Conservation (phyloP, 306 rosid genomes). For the Trifolium fragiferum region DNA sequence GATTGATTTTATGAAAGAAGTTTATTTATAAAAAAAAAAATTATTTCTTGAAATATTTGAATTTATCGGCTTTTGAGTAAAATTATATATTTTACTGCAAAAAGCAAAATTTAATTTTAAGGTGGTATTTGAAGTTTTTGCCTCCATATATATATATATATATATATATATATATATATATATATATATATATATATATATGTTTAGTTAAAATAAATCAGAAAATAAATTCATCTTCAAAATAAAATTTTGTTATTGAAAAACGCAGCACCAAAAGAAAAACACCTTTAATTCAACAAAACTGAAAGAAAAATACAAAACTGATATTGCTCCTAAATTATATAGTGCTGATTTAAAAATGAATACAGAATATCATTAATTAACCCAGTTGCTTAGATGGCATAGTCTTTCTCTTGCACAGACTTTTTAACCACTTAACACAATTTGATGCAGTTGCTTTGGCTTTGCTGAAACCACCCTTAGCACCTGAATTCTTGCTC, state of each 20-base stretch:
- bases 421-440: slow-evolving; percentile 81
- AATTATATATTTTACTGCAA: not conserved
- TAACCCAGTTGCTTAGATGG: slow-evolving; percentile 46
- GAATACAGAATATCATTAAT: slow-evolving; percentile 5
- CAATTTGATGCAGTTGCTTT: slow-evolving; percentile 61
- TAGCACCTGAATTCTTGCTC: slow-evolving; percentile 58
- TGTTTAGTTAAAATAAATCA: too few relatives aligned
- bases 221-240: not conserved
- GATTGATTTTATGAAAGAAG: not conserved
- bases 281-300: slow-evolving; percentile 34
- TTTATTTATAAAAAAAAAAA: too few relatives aligned
- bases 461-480: slow-evolving; percentile 63
- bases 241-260: not conserved
- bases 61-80: not conserved
- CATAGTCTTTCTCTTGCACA: slow-evolving; percentile 62
- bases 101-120: too few relatives aligned
- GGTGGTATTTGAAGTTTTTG: not conserved
- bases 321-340: not conserved
- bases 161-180: too few relatives aligned
- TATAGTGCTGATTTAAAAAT: slow-evolving; percentile 4
- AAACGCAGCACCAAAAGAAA: not conserved
- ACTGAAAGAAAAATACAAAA: slow-evolving; percentile 28
- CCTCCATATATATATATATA: not conserved
- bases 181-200: not conserved
- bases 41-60: too few relatives aligned